These are phyloP conservation scores for Colletotrichum echinochloae DNA, from an alignment of 2,329 filamentous ascomycete species.

Conservation along the genomic window DNA sequence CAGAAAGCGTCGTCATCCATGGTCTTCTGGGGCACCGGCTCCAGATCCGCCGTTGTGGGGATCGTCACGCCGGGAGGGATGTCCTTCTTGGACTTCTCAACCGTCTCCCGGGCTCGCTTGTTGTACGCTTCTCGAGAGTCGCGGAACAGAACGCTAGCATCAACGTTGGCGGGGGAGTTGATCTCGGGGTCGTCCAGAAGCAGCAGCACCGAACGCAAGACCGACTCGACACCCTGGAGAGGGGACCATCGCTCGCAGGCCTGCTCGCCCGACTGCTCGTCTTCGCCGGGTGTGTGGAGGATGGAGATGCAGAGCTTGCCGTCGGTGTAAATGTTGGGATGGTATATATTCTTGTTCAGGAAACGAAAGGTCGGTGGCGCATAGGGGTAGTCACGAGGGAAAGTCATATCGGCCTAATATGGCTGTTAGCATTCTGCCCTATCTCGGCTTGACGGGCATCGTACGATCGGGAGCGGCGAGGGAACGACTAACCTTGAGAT, in stretches of 20 bases:
- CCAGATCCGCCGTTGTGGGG: constrained; percentile 78
- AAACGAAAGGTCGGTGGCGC: constrained; percentile 91
- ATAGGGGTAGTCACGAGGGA: constrained; percentile 90
- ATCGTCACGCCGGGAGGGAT: constrained; percentile 85
- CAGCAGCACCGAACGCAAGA: constrained; percentile 90
- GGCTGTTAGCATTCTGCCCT: background rate
- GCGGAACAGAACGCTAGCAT: constrained; percentile 87
- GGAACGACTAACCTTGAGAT: constrained; percentile 73
- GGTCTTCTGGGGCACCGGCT: constrained; percentile 69
- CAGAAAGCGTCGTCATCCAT: constrained; percentile 84
- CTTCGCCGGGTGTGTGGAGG: constrained; percentile 90
- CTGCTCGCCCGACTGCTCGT: constrained; percentile 89
- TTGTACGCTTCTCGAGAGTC: constrained; percentile 79
- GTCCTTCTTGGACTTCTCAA: constrained; percentile 80
- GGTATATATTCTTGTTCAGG: constrained; percentile 77
- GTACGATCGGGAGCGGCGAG: background rate
- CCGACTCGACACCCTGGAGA: constrained; percentile 92
- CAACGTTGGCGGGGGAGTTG: constrained; percentile 93
- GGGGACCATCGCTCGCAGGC: constrained; percentile 96
- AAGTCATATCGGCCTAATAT: constrained; percentile 81
- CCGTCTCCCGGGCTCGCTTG: constrained; percentile 73
- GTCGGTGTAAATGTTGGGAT: constrained; percentile 94
- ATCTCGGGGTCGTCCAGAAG: constrained; percentile 95
- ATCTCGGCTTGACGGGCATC: background rate
- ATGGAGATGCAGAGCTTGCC: constrained; percentile 97